Percentiles rank a stretch among this genome's conserved stretches.
Evolutionary conservation across 2,329 filamentous ascomycete genomes (phyloP).

Genomic region (Emydomyces testavorans): DNA sequence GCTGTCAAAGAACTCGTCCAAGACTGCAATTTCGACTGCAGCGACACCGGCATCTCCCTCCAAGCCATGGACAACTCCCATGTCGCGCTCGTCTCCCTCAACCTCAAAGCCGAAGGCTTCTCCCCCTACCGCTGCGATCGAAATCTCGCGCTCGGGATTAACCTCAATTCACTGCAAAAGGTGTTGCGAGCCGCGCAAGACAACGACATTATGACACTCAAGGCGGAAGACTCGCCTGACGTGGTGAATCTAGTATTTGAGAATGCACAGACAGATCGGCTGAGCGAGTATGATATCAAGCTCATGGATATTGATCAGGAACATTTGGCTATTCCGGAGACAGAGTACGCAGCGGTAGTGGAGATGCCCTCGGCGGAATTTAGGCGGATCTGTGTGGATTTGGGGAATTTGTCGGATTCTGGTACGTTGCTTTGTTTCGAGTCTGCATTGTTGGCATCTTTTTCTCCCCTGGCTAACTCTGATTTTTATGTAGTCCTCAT

Average conservation of each 20-base stretch:
- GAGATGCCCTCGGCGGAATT: slow-evolving; percentile 83
- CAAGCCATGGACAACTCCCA: slow-evolving; percentile 99
- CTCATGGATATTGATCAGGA: slow-evolving; percentile 99
- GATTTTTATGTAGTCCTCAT: slow-evolving; percentile 58
- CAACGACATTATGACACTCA: slow-evolving; percentile 89
- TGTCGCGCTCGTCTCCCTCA: slow-evolving; percentile 96
- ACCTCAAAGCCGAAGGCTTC: slow-evolving; percentile 92
- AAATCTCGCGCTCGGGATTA: slow-evolving; percentile 96
- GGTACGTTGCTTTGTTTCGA: slow-evolving; percentile 47
- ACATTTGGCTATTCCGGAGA: slow-evolving; percentile 95
- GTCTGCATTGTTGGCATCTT: too few relatives aligned
- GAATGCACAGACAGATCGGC: slow-evolving; percentile 71
- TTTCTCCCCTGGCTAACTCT: not conserved
- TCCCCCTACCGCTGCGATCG: slow-evolving; percentile 94
- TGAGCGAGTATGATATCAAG: slow-evolving; percentile 99
- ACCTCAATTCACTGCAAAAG: slow-evolving; percentile 92
- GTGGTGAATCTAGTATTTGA: slow-evolving; percentile 93
- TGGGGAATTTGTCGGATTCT: slow-evolving; percentile 86
- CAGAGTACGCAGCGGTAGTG: slow-evolving; percentile 91
- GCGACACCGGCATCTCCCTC: slow-evolving; percentile 94
- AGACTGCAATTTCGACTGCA: slow-evolving; percentile 99
- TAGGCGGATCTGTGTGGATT: slow-evolving; percentile 84
- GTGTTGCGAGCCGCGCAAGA: slow-evolving; percentile 88
- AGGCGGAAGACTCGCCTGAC: slow-evolving; percentile 94
- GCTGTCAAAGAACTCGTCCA: slow-evolving; percentile 98